A percentile compares a stretch with the other conserved stretches of the same genome.
Evolutionary conservation across 2,329 filamentous ascomycete genomes (phyloP).

Genomic region (Microsporum canis): DNA sequence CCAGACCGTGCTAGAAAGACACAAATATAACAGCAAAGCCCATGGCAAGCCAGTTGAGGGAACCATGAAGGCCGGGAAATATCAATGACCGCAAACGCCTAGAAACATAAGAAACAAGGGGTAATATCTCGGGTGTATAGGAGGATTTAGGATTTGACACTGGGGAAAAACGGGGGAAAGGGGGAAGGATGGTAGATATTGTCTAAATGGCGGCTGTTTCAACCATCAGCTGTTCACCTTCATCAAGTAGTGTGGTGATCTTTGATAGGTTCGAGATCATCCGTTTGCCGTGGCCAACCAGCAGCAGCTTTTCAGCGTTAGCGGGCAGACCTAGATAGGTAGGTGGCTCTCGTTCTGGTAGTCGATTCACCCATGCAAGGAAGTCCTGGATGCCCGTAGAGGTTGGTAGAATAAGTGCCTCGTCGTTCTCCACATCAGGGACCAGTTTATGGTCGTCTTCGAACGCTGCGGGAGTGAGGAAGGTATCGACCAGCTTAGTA

Average conservation of each 20-base stretch:
- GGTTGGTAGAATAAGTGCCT: constrained; percentile 60
- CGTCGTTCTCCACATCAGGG: constrained; percentile 49
- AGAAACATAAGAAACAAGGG: background rate
- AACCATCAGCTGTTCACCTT: constrained; percentile 80
- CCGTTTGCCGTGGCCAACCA: constrained; percentile 75
- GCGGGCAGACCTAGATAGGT: constrained; percentile 88
- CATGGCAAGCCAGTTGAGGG: background rate
- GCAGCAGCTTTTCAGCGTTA: constrained; percentile 88
- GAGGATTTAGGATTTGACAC: background rate
- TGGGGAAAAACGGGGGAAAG: background rate
- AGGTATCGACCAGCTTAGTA: constrained; percentile 57
- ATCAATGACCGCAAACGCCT: background rate
- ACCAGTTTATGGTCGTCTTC: constrained; percentile 88
- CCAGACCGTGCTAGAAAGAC: background rate
- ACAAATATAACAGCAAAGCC: background rate
- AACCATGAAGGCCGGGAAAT: background rate
- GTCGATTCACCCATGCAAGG: constrained; percentile 74
- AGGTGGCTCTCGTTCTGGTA: constrained; percentile 91
- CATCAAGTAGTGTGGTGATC: constrained; percentile 79
- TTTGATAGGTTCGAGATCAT: constrained; percentile 75
- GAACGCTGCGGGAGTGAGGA: constrained; percentile 80
- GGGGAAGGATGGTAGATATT: background rate
- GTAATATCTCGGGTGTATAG: background rate
- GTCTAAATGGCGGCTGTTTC: constrained; percentile 37
- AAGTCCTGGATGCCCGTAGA: constrained; percentile 79